Conservation (phyloP, 345 rosid species). For the Turnera subulata region DNA sequence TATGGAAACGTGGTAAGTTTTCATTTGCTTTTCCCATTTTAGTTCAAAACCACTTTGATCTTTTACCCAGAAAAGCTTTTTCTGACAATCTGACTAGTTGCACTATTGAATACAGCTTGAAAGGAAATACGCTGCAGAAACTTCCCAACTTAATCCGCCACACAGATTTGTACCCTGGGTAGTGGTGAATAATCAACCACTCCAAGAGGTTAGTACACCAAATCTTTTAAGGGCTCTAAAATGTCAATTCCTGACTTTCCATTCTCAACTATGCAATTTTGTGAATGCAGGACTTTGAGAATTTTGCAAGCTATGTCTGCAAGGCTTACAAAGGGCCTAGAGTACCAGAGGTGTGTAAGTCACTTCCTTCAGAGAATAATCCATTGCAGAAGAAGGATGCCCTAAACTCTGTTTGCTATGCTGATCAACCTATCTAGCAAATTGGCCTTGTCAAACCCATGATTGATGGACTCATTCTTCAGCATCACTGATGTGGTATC, state of each 20-base stretch:
- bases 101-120: conserved; percentile 37
- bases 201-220: conserved; percentile 25
- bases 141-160: conserved; percentile 48
- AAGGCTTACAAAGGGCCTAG: conserved; percentile 43
- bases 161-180: conserved; percentile 70
- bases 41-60: too few species aligned
- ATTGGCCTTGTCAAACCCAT: background rate
- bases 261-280: background rate
- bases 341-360: conserved; percentile 49
- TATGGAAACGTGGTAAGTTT: conserved; percentile 45
- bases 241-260: background rate
- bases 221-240: background rate
- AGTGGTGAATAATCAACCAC: conserved; percentile 53
- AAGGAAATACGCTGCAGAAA: conserved; percentile 43
- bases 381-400: conserved; percentile 1
- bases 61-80: too few species aligned
- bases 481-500: background rate
- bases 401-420: conserved; percentile 19
- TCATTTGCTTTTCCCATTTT: background rate
- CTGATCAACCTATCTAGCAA: conserved; percentile 12
- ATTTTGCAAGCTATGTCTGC: conserved; percentile 50
- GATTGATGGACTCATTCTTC: background rate
- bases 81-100: too few species aligned
- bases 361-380: background rate
- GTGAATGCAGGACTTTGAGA: conserved; percentile 44